Evolutionary conservation across 345 rosid genomes (phyloP), one percentile per base, ranked within the genome.

Genomic region (Balakata baccata): DNA sequence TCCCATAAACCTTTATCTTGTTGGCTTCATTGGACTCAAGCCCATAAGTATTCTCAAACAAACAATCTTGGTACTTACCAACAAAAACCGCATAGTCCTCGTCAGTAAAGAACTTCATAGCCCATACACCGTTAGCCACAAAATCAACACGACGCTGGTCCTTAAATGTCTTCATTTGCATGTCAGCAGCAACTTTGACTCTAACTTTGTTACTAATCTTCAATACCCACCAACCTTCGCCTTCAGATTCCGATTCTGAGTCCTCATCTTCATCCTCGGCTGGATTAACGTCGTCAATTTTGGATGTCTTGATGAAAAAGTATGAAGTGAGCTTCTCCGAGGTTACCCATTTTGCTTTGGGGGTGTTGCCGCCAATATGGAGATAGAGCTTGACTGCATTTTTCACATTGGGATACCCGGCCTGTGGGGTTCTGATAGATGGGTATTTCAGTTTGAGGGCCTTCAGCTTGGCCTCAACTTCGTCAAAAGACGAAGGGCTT

Each of bases 81-180:
- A 81, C 77, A 72, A 91, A 95, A 38, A 34, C 41, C 49, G 75
- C 73, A 70, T 88, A 91, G 46, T 87, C 93, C 74, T 91, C 98
- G 12, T 20, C 78, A 12, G 50, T 86, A 41, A 85, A 80, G 75
- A 95, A 91, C 74, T 89, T 92, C 87, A 92, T 69, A 7, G 99
- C 99, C 98, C 99, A 91, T 56, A 92, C 96, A 64, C 90, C 99
- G 57, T 74, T 77, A 13, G 96, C 88, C 11, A 91, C 98, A 74
- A 92, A 95, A 85, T 95, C 98, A 79, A 89, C 93, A 29, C 99
- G 95, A 74, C 85, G 87, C 81, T 95, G 98, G 70, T 89, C 90
- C 78, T 84, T 87, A 20, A 85, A 84, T 22, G 85, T 88, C 81
- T 89, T 95, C 76, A 92, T 71, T 68, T 91, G 96, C 98, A 89